These are phyloP conservation scores for Volvox reticuliferus DNA, from an alignment of 139 green algal species.

Conservation along the genomic window DNA sequence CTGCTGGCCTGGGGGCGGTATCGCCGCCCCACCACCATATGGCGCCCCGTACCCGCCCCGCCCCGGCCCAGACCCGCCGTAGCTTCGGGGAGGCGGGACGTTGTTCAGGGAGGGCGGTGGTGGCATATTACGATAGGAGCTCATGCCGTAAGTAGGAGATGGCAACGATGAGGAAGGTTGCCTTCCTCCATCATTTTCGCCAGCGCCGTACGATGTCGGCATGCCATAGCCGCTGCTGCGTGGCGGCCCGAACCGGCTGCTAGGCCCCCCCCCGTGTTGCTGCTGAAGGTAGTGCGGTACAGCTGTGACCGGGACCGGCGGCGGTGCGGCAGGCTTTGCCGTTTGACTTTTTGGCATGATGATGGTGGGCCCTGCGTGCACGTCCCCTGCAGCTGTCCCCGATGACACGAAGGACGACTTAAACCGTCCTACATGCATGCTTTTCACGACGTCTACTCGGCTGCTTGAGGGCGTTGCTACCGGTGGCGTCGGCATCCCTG, in stretches of 20 bases:
- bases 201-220: background rate
- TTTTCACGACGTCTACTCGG: conserved; percentile 51
- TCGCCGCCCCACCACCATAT: background rate
- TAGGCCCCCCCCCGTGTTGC: background rate
- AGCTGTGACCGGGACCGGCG: conserved; percentile 73
- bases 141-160: background rate
- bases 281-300: conserved; percentile 75
- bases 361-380: conserved; percentile 66
- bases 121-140: conserved; percentile 38
- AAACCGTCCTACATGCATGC: conserved; percentile 60
- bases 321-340: conserved; percentile 49
- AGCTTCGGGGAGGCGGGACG: conserved; percentile 8
- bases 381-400: conserved; percentile 68
- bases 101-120: conserved; percentile 36
- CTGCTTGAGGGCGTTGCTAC: background rate
- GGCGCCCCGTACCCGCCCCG: background rate
- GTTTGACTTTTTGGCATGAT: conserved; percentile 67
- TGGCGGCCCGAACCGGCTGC: conserved; percentile 35
- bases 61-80: conserved; percentile 28
- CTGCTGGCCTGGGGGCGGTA: background rate
- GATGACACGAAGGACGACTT: conserved; percentile 78
- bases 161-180: background rate
- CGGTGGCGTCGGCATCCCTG: conserved; percentile 15
- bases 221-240: conserved; percentile 15
- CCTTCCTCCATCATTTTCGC: background rate